These are phyloP conservation scores for Penicillium flavigenum DNA, from an alignment of 495 filamentous ascomycete genomes.

Conservation along the genomic window DNA sequence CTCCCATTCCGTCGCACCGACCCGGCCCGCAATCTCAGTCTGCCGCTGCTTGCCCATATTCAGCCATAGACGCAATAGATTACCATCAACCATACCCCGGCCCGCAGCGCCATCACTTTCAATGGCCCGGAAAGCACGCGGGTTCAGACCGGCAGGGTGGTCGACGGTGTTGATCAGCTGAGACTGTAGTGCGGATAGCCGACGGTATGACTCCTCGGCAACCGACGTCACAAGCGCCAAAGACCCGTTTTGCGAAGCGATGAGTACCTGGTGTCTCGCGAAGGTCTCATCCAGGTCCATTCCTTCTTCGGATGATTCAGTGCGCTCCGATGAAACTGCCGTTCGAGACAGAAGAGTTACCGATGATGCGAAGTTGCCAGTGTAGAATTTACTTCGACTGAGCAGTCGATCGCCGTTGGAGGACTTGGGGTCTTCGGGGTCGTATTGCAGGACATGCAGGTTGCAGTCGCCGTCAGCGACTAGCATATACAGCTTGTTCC, in stretches of 20 bases:
- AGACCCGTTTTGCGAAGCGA: constrained; percentile 69
- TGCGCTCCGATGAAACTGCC: constrained; percentile 43
- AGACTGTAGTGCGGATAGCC: constrained; percentile 75
- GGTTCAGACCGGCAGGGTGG: constrained; percentile 77
- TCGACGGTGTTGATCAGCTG: constrained; percentile 75
- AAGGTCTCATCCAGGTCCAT: constrained; percentile 39
- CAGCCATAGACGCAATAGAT: constrained; percentile 60
- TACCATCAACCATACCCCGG: constrained; percentile 63
- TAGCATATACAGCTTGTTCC: constrained; percentile 76
- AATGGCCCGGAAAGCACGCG: constrained; percentile 66
- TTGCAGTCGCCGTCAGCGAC: constrained; percentile 82
- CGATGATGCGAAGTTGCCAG: constrained; percentile 70
- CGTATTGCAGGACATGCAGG: constrained; percentile 86
- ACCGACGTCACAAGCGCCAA: constrained; percentile 76
- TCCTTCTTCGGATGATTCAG: constrained; percentile 35
- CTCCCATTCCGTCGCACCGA: constrained; percentile 58
- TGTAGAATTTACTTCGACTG: constrained; percentile 82
- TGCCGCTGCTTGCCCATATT: constrained; percentile 67
- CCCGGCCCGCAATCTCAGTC: constrained; percentile 66
- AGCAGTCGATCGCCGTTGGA: constrained; percentile 84
- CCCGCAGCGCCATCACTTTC: constrained; percentile 50
- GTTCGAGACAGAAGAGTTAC: constrained; percentile 74
- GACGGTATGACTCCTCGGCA: constrained; percentile 76
- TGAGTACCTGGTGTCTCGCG: constrained; percentile 58
- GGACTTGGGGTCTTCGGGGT: constrained; percentile 95